These are phyloP conservation scores for Conticribra guillardii DNA, from an alignment of 108 stramenopile species.

Conservation along the genomic window DNA sequence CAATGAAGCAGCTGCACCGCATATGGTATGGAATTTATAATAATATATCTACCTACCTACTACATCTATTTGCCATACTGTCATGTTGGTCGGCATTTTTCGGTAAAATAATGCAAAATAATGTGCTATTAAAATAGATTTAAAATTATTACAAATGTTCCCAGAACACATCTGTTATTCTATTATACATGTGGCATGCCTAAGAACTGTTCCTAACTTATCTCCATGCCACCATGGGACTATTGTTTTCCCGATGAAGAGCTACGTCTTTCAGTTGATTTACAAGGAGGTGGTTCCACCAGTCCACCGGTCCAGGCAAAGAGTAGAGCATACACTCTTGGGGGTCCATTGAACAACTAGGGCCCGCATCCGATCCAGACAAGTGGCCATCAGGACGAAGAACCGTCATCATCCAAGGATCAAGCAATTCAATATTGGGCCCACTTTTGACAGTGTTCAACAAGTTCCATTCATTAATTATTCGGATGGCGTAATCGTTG, in stretches of 20 bases:
- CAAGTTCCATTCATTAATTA: conserved; percentile 36
- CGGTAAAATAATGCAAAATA: too few species aligned
- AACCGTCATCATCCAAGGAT: conserved; percentile 55
- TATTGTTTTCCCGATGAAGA: conserved; percentile 16
- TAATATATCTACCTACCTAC: too few species aligned
- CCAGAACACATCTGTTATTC: too few species aligned
- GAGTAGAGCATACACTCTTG: conserved; percentile 56
- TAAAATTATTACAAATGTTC: too few species aligned
- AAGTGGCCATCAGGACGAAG: conserved; percentile 59
- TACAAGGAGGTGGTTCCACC: conserved; percentile 67
- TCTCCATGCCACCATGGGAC: conserved; percentile 30
- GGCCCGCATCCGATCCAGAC: conserved; percentile 45
- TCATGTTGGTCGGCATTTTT: too few species aligned
- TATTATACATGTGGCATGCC: too few species aligned
- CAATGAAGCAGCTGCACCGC: conserved; percentile 23
- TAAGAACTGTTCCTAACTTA: too few species aligned
- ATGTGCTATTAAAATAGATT: neutral
- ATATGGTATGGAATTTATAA: conserved; percentile 41
- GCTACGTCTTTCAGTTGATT: conserved; percentile 47
- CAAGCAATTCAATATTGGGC: conserved; percentile 46
- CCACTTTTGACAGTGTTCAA: conserved; percentile 38
- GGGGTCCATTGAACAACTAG: conserved; percentile 14
- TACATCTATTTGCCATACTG: too few species aligned
- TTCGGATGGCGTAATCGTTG: conserved; percentile 50
- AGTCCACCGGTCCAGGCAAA: conserved; percentile 62